Evolutionary conservation across 352 stramenopile genomes (phyloP).

Genomic region (Pythium diclinum): DNA sequence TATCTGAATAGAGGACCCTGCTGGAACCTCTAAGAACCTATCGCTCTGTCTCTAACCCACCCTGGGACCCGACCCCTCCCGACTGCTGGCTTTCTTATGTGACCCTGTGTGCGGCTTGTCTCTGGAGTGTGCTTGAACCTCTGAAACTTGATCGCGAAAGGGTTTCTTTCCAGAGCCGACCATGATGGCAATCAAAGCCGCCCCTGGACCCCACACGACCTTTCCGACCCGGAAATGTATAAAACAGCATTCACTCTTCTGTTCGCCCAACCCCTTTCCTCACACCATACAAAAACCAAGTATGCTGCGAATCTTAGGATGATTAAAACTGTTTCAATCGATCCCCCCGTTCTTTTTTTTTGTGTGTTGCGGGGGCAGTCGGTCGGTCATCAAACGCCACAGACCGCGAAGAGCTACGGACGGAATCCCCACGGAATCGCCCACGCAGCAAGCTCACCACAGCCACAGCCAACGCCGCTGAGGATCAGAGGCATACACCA

Average conservation of each 20-base stretch:
- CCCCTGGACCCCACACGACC: conserved; percentile 25
- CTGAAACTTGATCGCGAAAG: conserved; percentile 31
- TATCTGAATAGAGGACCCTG: not conserved
- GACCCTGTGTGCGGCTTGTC: not conserved
- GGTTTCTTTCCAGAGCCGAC: conserved; percentile 24
- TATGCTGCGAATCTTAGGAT: not conserved
- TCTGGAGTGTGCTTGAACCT: conserved; percentile 21
- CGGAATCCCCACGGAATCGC: not conserved
- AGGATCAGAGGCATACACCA: not conserved
- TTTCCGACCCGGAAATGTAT: conserved; percentile 27
- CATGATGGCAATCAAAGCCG: conserved; percentile 26
- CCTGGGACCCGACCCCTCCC: conserved; percentile 21
- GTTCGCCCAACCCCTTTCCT: not conserved
- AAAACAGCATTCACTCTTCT: conserved; percentile 5
- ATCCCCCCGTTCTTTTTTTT: conserved; percentile 23
- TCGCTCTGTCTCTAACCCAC: conserved; percentile 1
- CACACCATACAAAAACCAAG: conserved; percentile 4
- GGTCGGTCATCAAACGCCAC: conserved; percentile 9
- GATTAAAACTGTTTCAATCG: conserved; percentile 16
- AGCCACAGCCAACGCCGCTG: not conserved
- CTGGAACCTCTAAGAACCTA: conserved; percentile 9
- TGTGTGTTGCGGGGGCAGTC: conserved; percentile 3
- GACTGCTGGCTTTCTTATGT: conserved; percentile 8
- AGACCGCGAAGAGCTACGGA: conserved; percentile 15
- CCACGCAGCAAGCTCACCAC: not conserved